These are phyloP conservation scores for Nicotiana knightiana DNA, from an alignment of 257 asterid genomes.

Conservation along the genomic window DNA sequence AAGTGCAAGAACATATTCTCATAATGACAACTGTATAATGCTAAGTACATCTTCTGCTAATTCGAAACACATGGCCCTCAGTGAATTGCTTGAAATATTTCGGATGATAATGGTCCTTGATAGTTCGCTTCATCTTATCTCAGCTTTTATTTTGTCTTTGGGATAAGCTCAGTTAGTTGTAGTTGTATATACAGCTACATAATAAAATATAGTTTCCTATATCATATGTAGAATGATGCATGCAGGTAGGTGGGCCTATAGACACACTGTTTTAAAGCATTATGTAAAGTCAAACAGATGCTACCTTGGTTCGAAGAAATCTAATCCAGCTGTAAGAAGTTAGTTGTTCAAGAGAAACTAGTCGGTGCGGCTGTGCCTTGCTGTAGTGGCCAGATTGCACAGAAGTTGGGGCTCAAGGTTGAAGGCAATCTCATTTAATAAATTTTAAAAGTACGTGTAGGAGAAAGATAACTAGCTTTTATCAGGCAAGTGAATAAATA, in stretches of 20 bases:
- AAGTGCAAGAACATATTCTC: not conserved
- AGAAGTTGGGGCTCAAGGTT: not conserved
- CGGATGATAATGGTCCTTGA: not conserved
- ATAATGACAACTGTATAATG: not conserved
- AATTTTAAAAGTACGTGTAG: not conserved
- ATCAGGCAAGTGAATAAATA: not conserved
- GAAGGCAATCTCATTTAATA: not conserved
- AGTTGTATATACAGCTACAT: not conserved
- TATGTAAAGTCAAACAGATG: not conserved
- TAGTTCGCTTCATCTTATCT: not conserved
- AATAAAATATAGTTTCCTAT: not conserved
- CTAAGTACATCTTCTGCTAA: not conserved
- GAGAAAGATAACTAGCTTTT: not conserved
- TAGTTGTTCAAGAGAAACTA: not conserved
- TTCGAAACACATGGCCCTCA: not conserved
- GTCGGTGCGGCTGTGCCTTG: not conserved
- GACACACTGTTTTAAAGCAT: not conserved
- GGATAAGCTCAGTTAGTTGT: not conserved
- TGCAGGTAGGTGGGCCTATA: not conserved
- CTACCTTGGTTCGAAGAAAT: not conserved
- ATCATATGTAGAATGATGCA: not conserved
- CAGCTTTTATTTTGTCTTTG: not conserved
- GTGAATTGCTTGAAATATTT: not conserved
- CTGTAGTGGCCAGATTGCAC: not conserved
- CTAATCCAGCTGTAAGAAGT: constrained; percentile 1